A percentile compares a stretch with the other conserved stretches of the same genome.
Evolutionary conservation across 73 alveolate genomes (phyloP).

Genomic region (Paramecium sexaurelia): DNA sequence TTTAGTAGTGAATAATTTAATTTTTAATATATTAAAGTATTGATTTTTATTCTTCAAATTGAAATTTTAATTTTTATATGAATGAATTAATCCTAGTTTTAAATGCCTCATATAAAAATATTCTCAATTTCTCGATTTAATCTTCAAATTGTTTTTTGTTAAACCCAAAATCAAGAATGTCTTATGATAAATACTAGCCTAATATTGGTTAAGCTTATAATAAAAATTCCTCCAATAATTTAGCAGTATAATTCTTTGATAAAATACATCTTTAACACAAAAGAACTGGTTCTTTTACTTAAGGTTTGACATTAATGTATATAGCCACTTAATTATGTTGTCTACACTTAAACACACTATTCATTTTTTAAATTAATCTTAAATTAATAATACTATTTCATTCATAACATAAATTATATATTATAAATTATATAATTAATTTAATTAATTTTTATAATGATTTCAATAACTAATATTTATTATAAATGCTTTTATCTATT

Average conservation of each 20-base stretch:
- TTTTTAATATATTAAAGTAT: background rate
- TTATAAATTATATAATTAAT: background rate
- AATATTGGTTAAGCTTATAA: background rate
- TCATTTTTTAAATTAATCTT: background rate
- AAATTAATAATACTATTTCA: background rate
- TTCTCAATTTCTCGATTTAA: background rate
- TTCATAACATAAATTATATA: background rate
- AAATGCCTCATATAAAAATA: background rate
- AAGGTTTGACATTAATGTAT: background rate
- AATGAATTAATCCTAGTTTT: background rate
- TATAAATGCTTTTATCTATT: too few species aligned
- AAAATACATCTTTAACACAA: slow-evolving; percentile 3
- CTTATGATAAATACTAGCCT: background rate
- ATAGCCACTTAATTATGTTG: background rate
- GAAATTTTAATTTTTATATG: background rate
- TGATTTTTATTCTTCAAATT: background rate
- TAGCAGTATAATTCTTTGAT: background rate
- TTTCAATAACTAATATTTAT: too few species aligned
- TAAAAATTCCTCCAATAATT: background rate
- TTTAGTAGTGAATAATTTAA: background rate
- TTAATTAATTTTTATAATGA: too few species aligned
- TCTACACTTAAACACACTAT: slow-evolving; percentile 7
- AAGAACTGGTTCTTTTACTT: background rate
- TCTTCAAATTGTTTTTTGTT: background rate
- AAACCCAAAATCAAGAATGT: background rate